Evolutionary conservation across 305 asterid genomes (phyloP).

Genomic region (Euphrasia arctica): DNA sequence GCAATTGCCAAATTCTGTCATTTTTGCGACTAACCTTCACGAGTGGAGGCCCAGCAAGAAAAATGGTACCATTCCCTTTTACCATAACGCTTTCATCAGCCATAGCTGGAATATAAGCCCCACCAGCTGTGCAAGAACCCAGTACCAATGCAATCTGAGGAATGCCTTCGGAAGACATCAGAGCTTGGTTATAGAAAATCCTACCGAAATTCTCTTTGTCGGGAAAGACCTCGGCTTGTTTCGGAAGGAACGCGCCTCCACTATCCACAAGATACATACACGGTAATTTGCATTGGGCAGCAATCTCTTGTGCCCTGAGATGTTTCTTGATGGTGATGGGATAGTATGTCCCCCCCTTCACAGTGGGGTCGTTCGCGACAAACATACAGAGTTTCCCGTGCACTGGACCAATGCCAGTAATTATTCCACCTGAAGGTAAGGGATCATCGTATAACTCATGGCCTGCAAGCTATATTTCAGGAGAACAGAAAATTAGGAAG

Average conservation of each 20-base stretch:
- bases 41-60: constrained; percentile 99
- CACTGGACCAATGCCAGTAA: constrained; percentile 90
- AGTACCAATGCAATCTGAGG: constrained; percentile 92
- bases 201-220: constrained; percentile 96
- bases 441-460: constrained; percentile 74
- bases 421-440: constrained; percentile 90
- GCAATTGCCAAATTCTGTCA: no score
- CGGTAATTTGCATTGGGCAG: constrained; percentile 76
- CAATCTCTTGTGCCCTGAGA: constrained; percentile 97
- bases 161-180: constrained; percentile 93
- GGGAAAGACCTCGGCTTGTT: constrained; percentile 97
- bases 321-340: constrained; percentile 97
- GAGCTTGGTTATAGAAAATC: constrained; percentile 86
- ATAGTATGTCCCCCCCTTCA: constrained; percentile 93
- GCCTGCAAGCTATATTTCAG: constrained; percentile 77
- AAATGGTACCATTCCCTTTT: constrained; percentile 94
- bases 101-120: constrained; percentile 99
- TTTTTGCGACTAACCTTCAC: constrained; percentile 71
- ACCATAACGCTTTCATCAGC: constrained; percentile 99
- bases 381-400: constrained; percentile 88
- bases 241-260: constrained; percentile 98
- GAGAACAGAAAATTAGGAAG: constrained; percentile 23
- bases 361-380: constrained; percentile 97
- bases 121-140: constrained; percentile 99
- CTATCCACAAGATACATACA: constrained; percentile 97